Evolutionary conservation across 1,284 basidiomycete genomes (phyloP), one percentile per base, ranked within the genome.

Genomic region (Uromyces viciae-fabae): DNA sequence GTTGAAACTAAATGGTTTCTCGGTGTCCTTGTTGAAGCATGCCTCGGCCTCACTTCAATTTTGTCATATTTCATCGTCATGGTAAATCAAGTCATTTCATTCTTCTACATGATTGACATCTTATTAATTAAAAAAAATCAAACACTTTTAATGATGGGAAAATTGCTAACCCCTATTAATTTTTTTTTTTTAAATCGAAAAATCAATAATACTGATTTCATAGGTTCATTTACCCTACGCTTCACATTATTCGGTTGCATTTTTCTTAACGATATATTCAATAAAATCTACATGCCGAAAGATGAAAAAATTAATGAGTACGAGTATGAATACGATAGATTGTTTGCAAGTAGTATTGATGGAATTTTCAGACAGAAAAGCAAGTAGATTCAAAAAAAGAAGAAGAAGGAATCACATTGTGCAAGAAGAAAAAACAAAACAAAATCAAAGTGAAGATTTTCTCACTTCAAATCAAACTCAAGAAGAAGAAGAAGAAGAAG

Each of bases 191-290:
- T 46, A 22, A 31, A 22, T 36, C 31, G 28, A 49, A 11, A 15
- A 14, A 40, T 68, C 64, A 38, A 68, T 36, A 14, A n/a, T 52
- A 17, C 22, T 72, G 31, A n/a, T 19, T 5, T 19, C 15, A 0
- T n/a, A 80, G 77, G 77, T 80, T 25, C 77, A 80, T 62, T 46
- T 80, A 52, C 77, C 77, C 7, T 72, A 80, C 40, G 68, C 69
- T 2, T 72, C 77, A 5, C 66, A 72, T 36, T 80, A 80, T 58
- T 72, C 66, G 68, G 46, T 80, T 28, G 54, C 77, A 46, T 62
- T 73, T 40, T 62, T 72, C n/a, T 46, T 80, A 15, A 28, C 69
- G 14, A 46, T 80, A 15, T 71, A 68, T 43, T 73, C 66, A 8
- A 72, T 80, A 40, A 80, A 80, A 58, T 58, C 52, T 3, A 73